Evolutionary conservation across 768 basidiomycete species (phyloP), one percentile per base, ranked within the genome.

Genomic region (Boletus vinaceobasis): DNA sequence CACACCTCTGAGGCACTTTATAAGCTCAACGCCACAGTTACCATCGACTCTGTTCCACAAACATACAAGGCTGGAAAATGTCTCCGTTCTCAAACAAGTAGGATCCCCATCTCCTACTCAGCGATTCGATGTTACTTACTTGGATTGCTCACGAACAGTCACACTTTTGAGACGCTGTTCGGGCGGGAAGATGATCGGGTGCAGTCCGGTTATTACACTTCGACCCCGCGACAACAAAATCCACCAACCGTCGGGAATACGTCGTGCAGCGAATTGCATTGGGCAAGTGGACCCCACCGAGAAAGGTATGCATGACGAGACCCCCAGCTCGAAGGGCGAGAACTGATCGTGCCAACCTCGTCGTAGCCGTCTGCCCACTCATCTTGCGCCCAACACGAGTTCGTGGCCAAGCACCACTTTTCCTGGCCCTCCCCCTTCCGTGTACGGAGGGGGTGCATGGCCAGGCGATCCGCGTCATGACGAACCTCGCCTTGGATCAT

Each of bases 221-320:
- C 26, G 33, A 23, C 47, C 13, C 37, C 36, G 29, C 54, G 26
- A 17, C 62, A 56, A 46, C 57, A 51, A 44, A 29, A 50, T 45
- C 13, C 23, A 1, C 26, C 52, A 15, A 14, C 31, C 27, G 8
- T 35, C 5, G 40, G 7, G 36, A 35, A 42, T 47, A n/a, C 42
- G 1, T 50, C 50, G 19, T n/a, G 6, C 26, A 39, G n/a, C 15
- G 43, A 37, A 27, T 17, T 27, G 26, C 4, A 49, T n/a, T 56
- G 51, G 43, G 6, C 31, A 10, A 7, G 17, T 14, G 39, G 31
- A 8, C n/a, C 33, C 10, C 21, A 4, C 19, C 54, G 19, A 37
- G 57, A 56, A 46, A 60, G 58, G 65, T 68, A 45, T 27, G 60
- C 21, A n/a, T 31, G 26, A 17, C 27, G 26, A 42, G n/a, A 11